phyloP scores from a whole-genome alignment of 768 basidiomycete species.

The Russula vinacea region DNA sequence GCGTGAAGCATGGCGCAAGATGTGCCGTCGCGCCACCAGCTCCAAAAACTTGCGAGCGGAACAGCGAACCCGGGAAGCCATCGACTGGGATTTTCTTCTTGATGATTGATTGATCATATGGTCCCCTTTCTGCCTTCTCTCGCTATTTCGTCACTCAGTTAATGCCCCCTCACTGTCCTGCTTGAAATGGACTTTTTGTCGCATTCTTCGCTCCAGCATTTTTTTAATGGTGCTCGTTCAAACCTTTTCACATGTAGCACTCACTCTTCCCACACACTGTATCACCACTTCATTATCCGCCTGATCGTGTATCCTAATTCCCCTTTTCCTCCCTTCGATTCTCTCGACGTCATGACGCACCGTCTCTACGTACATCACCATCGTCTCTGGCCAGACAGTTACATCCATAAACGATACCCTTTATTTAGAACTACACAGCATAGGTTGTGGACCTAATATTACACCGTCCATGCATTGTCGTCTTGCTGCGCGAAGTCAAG shows the following conservation, averaged over 20 bases:
- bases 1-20: slow-evolving; percentile 50
- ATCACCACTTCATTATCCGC: slow-evolving; percentile 12
- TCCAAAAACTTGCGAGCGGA: slow-evolving; percentile 43
- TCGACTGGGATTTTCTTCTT: slow-evolving; percentile 79
- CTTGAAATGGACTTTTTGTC: slow-evolving; percentile 6
- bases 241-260: slow-evolving; percentile 20
- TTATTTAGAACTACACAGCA: not conserved
- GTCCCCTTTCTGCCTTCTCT: not conserved
- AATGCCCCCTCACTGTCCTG: not conserved
- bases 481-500: not conserved
- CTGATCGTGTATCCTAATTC: slow-evolving; percentile 5
- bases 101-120: slow-evolving; percentile 54
- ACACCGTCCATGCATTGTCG: not conserved
- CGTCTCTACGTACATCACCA: not conserved
- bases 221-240: slow-evolving; percentile 4
- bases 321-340: not conserved
- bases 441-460: not conserved
- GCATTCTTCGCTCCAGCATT: slow-evolving; percentile 13
- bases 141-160: not conserved
- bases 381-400: slow-evolving; percentile 23
- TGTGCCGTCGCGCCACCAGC: slow-evolving; percentile 57
- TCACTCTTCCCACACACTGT: slow-evolving; percentile 15
- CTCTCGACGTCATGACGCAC: not conserved
- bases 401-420: slow-evolving; percentile 19
- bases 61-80: slow-evolving; percentile 43